Conservation (phyloP, 176 grass and related monocot genomes). For the Coix lacrymajobi region DNA sequence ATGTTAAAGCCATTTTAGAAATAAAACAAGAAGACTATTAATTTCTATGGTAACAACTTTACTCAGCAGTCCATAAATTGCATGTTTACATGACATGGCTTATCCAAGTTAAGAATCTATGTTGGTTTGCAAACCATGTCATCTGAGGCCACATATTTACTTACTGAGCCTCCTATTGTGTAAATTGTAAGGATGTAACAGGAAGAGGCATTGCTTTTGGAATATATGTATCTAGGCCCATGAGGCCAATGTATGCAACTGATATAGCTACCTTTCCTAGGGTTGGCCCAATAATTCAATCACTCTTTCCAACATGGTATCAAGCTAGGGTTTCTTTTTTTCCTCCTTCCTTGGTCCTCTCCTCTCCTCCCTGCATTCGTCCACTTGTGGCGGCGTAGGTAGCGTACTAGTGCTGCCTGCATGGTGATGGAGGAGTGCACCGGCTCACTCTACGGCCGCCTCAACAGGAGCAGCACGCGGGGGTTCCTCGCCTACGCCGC, state of each 20-base stretch:
- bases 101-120: neutral
- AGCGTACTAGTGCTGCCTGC: neutral
- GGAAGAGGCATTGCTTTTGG: neutral
- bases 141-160: neutral
- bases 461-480: constrained; percentile 47
- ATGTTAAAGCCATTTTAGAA: constrained; percentile 1
- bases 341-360: neutral
- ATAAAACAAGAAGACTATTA: neutral
- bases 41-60: too few relatives aligned
- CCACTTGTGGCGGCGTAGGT: neutral
- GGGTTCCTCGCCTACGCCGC: constrained; percentile 56
- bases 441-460: constrained; percentile 31
- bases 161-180: neutral
- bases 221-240: too few relatives aligned
- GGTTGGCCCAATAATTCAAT: too few relatives aligned
- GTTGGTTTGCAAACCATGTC: neutral
- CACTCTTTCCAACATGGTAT: too few relatives aligned
- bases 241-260: too few relatives aligned
- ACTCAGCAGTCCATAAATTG: neutral
- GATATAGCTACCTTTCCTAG: too few relatives aligned
- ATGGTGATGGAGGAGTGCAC: constrained; percentile 8
- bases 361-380: neutral
- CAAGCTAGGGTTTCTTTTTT: too few relatives aligned
- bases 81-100: neutral
- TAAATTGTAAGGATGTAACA: neutral